Base-by-base conservation (phyloP, 192 early-diverging fungal species). In the Coemansia sp. region DNA sequence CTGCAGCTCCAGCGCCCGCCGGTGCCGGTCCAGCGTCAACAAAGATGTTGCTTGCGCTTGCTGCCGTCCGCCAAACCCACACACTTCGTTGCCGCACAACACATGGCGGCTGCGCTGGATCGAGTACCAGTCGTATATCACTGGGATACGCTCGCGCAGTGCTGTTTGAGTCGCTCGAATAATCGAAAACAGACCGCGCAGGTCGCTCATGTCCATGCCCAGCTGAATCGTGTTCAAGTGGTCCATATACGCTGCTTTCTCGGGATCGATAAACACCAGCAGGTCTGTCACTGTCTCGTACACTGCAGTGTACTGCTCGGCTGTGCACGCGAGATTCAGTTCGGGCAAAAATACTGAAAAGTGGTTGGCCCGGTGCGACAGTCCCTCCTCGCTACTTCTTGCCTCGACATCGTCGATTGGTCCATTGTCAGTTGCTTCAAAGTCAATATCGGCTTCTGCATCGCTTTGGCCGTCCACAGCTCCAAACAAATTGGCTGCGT, bases 261-360 rank as follows among this genome's bases (percentile, higher is more conserved):
- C 84, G 5, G 94, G 91, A 62, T 94, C 94, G 20, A 85, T 86
- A 60, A 93, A 96, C 15, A 93, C 84, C 9, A 96, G 74, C 20
- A 96, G 81, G 50, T 93, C 90, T 0, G 80, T 84, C 20, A 92
- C 87, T 14, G 90, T 85, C 64, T 94, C 85, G 56, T 86, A 83
- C 3, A 93, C 74, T 1, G 86, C 75, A 31, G 83, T 80, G 71
- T 89, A 94, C 79, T 93, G 92, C 50, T 72, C 71, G 7, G 94
- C 87, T 26, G 88, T 91, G 18, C 86, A 89, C 6, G 85, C 87
- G 18, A 93, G 76, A 17, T 77, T 68, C 36, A 96, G 81, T 40
- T 85, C 86, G 0, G 92, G 92, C 68, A 96, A 84, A 58, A 86
- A 85, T 15, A 95, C 71, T 3, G 82, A 71, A 58, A 89, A 71